These are phyloP conservation scores for Eucalyptus lansdowneana DNA, from an alignment of 345 rosid species.

Conservation along the genomic window DNA sequence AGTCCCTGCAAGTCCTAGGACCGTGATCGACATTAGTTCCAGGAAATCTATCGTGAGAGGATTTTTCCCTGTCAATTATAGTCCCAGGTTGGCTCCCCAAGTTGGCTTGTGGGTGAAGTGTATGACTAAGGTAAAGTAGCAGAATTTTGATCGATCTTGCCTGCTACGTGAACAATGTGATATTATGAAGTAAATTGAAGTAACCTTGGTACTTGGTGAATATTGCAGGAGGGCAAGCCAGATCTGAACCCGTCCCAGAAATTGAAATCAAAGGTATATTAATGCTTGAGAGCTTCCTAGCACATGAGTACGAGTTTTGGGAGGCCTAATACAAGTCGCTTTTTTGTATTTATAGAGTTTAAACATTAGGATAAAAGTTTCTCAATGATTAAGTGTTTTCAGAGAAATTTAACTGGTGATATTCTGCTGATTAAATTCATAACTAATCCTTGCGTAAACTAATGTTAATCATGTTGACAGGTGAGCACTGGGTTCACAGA, in stretches of 20 bases:
- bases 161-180: not conserved
- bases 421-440: not conserved
- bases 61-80: not conserved
- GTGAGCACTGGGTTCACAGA: slow-evolving; percentile 48
- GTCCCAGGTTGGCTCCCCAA: not conserved
- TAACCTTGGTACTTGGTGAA: not conserved
- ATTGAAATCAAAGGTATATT: not conserved
- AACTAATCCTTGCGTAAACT: not conserved
- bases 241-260: not conserved
- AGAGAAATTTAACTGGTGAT: not conserved
- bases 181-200: not conserved
- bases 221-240: not conserved
- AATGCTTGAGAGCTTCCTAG: not conserved
- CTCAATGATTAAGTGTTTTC: not conserved
- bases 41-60: slow-evolving; percentile 4
- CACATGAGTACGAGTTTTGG: not conserved
- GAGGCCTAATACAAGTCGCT: not conserved
- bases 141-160: not conserved
- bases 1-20: slow-evolving; percentile 16
- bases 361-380: not conserved
- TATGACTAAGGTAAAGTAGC: slow-evolving; percentile 16
- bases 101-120: slow-evolving; percentile 16
- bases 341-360: not conserved
- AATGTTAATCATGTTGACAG: not conserved
- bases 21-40: not conserved